A percentile compares a stretch with the other conserved stretches of the same genome.
Conservation (phyloP, 2,329 filamentous ascomycete species). For the Fusarium sp. region DNA sequence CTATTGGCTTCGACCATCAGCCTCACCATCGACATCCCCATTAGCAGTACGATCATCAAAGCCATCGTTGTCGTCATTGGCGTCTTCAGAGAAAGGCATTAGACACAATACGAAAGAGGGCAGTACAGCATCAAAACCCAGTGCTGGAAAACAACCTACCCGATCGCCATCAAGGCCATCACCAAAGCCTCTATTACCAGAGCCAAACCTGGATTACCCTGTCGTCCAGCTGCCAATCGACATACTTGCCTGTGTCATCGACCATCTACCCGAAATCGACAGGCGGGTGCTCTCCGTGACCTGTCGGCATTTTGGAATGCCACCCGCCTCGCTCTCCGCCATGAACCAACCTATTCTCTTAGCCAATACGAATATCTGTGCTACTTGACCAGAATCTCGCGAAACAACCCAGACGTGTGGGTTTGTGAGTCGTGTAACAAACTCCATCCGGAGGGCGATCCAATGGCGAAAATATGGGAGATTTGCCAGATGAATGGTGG, state of each 20-base stretch:
- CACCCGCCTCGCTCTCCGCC: not conserved
- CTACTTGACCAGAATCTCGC: not conserved
- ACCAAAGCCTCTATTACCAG: not conserved
- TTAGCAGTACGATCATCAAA: not conserved
- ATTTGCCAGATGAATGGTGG: not conserved
- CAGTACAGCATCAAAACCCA: too few relatives aligned
- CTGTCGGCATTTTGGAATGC: not conserved
- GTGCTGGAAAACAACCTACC: too few relatives aligned
- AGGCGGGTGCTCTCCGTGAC: not conserved
- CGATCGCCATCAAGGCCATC: not conserved
- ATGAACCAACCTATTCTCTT: not conserved
- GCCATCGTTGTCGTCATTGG: not conserved
- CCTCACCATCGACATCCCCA: too few relatives aligned
- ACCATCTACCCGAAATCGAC: not conserved
- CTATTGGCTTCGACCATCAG: not conserved
- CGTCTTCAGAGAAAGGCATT: too few relatives aligned
- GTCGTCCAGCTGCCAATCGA: not conserved
- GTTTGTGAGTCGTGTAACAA: not conserved
- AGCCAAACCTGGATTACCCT: not conserved
- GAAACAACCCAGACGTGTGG: not conserved
- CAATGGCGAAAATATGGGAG: not conserved
- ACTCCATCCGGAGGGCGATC: not conserved
- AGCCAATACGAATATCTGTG: not conserved
- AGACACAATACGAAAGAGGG: too few relatives aligned
- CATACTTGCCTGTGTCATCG: not conserved